A percentile compares a stretch with the other conserved stretches of the same genome.
Conservation (phyloP, 139 green algal genomes). For the Eudorina sp. region DNA sequence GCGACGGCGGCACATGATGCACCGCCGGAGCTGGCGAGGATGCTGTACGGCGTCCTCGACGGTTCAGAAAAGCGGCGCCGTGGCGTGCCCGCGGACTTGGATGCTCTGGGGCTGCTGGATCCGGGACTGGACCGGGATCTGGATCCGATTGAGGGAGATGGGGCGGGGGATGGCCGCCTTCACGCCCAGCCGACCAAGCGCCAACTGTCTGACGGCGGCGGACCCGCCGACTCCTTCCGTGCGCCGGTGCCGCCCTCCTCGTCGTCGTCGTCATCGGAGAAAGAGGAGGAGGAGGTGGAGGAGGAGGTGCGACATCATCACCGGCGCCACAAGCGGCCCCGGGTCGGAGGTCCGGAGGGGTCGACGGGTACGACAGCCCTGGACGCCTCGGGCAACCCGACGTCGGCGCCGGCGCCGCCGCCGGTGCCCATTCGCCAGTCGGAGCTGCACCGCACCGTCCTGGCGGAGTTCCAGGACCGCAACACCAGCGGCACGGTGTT, state of each 20-base stretch:
- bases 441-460: not conserved
- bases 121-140: not conserved
- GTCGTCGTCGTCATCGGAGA: not conserved
- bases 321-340: no score
- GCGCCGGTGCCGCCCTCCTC: no score
- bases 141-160: no score
- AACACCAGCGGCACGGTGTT: conserved; percentile 55
- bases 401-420: not conserved
- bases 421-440: not conserved
- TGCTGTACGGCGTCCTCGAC: not conserved
- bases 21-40: not conserved
- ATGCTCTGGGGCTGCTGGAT: not conserved
- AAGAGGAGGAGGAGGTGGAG: not conserved
- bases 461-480: conserved; percentile 31
- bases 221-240: no score
- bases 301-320: no score
- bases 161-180: no score
- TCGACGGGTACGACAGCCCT: no score
- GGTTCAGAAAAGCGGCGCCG: not conserved
- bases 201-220: no score
- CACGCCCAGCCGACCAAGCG: no score
- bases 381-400: no score
- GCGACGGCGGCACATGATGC: not conserved
- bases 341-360: no score
- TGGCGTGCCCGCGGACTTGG: not conserved